These are phyloP conservation scores for Amylostereum areolatum DNA, from an alignment of 1,284 basidiomycete species.

Conservation along the genomic window DNA sequence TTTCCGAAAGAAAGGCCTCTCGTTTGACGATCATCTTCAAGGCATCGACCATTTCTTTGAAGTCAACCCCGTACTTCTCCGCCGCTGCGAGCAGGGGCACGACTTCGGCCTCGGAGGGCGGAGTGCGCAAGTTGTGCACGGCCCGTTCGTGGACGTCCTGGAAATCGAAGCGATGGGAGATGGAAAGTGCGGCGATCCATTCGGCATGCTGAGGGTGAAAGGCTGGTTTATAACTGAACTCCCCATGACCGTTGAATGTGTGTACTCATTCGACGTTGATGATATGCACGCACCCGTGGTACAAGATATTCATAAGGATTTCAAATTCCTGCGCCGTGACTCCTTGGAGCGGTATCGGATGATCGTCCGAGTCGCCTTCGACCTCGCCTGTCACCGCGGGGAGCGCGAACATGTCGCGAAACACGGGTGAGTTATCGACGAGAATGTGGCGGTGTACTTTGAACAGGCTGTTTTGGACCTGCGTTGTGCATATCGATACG, in stretches of 20 bases:
- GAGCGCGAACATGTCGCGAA: no score
- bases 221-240: neutral
- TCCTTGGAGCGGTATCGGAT: neutral
- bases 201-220: slow-evolving; percentile 15
- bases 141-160: slow-evolving; percentile 1
- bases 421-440: neutral
- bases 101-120: no score
- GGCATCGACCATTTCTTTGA: no score
- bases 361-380: slow-evolving; percentile 1
- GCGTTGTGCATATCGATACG: neutral
- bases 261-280: neutral
- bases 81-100: no score
- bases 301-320: neutral
- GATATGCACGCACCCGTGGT: neutral
- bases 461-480: no score
- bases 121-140: no score
- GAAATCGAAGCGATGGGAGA: neutral
- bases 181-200: slow-evolving; percentile 2
- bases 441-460: slow-evolving; percentile 2
- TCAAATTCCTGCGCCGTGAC: slow-evolving; percentile 3
- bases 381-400: neutral
- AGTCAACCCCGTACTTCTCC: no score
- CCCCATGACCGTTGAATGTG: neutral
- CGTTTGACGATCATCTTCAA: no score
- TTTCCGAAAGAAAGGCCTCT: no score